These are phyloP conservation scores for Diutina rugosa DNA, from an alignment of 1,139 yeast genomes.

Conservation along the genomic window DNA sequence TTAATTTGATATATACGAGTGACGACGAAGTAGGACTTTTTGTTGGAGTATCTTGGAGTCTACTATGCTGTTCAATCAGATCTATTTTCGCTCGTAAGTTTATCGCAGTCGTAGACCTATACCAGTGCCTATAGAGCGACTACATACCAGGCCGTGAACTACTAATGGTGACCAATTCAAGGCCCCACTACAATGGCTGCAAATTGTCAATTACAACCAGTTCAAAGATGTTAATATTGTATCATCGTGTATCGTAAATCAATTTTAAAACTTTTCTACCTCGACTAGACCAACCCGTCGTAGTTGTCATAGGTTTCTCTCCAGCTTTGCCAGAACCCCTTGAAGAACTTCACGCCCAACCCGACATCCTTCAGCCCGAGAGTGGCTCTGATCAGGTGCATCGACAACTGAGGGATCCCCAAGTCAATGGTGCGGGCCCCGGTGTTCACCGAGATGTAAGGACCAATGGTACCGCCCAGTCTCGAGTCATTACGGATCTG, in stretches of 20 bases:
- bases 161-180: too few relatives aligned
- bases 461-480: slow-evolving; percentile 78
- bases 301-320: neutral
- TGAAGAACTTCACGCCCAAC: slow-evolving; percentile 52
- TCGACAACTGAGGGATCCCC: slow-evolving; percentile 67
- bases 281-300: neutral
- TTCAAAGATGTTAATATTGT: too few relatives aligned
- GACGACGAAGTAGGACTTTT: too few relatives aligned
- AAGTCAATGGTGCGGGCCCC: slow-evolving; percentile 70
- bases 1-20: too few relatives aligned
- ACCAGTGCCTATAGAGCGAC: too few relatives aligned
- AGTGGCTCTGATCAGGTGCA: slow-evolving; percentile 74
- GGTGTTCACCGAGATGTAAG: slow-evolving; percentile 46
- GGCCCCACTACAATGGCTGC: too few relatives aligned
- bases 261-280: neutral
- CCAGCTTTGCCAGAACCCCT: slow-evolving; percentile 33
- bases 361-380: slow-evolving; percentile 63
- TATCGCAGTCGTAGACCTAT: too few relatives aligned
- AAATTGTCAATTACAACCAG: too few relatives aligned
- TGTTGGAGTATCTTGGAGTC: too few relatives aligned
- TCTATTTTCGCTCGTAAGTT: too few relatives aligned
- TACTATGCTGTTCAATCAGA: too few relatives aligned
- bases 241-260: neutral
- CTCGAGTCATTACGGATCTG: slow-evolving; percentile 61
- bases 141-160: too few relatives aligned